Conservation (phyloP, 805 yeast species). For the Brettanomyces sp. region DNA sequence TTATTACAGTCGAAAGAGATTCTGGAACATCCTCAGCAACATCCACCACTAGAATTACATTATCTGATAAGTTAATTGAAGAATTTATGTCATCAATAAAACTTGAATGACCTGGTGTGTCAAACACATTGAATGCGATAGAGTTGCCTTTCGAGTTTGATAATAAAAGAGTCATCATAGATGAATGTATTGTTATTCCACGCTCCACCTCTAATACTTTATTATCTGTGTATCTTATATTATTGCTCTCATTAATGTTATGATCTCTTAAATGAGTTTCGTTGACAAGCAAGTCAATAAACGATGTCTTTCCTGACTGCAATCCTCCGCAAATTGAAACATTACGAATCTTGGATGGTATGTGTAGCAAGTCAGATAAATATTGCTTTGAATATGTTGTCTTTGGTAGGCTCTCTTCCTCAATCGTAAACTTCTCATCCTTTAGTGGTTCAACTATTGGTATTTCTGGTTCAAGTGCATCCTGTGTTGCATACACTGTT, state of each 20-base stretch:
- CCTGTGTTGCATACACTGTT: conserved; percentile 42
- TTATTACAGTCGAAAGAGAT: conserved; percentile 43
- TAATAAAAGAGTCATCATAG: conserved; percentile 53
- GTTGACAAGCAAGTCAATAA: conserved; percentile 57
- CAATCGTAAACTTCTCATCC: conserved; percentile 36
- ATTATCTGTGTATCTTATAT: conserved; percentile 61
- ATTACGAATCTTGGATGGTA: conserved; percentile 64
- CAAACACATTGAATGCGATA: conserved; percentile 53
- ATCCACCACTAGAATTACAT: conserved; percentile 67
- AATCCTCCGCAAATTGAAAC: conserved; percentile 72
- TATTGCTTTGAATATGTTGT: conserved; percentile 56
- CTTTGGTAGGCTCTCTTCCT: conserved; percentile 46
- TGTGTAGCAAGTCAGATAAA: conserved; percentile 33
- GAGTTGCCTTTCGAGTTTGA: conserved; percentile 47
- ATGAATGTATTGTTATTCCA: conserved; percentile 56
- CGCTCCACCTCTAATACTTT: conserved; percentile 61
- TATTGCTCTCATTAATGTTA: conserved; percentile 31
- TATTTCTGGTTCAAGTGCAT: conserved; percentile 35
- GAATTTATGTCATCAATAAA: conserved; percentile 68
- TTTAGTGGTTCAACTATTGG: conserved; percentile 56
- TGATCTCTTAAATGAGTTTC: conserved; percentile 48
- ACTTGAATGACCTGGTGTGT: conserved; percentile 88
- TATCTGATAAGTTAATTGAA: conserved; percentile 52
- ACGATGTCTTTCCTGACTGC: conserved; percentile 79
- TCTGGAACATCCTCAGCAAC: conserved; percentile 71